Evolutionary conservation across 1,284 basidiomycete species (phyloP).

Genomic region (Lignosus rhinocerotis): DNA sequence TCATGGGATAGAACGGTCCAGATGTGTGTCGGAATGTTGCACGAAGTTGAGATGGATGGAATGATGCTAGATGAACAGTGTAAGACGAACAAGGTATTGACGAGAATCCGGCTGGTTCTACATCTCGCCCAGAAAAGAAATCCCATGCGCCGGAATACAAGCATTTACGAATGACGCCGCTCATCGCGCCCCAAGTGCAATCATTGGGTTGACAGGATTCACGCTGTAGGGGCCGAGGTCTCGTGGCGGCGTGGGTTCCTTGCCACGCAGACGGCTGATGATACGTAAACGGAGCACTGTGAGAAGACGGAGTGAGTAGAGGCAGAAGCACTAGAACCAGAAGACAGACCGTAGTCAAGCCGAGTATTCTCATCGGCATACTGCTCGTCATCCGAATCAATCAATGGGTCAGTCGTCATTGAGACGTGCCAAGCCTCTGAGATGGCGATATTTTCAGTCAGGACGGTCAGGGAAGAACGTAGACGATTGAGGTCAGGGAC

Average conservation of each 20-base stretch:
- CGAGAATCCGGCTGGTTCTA: background rate
- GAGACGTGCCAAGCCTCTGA: conserved; percentile 61
- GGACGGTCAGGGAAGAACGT: background rate
- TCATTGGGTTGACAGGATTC: conserved; percentile 10
- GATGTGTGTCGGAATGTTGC: background rate
- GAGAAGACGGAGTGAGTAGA: conserved; percentile 4
- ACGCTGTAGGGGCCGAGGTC: conserved; percentile 20
- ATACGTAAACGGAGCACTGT: conserved; percentile 58
- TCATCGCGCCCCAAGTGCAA: conserved; percentile 18
- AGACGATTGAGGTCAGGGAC: background rate
- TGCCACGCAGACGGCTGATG: conserved; percentile 54
- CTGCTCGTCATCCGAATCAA: conserved; percentile 62
- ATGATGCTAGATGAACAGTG: background rate
- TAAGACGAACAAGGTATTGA: background rate
- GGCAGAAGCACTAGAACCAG: conserved; percentile 5
- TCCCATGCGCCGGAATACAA: background rate
- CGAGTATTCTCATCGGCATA: conserved; percentile 53
- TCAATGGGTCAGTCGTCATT: conserved; percentile 49
- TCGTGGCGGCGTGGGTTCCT: conserved; percentile 47
- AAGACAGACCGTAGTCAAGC: conserved; percentile 51
- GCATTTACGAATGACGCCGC: conserved; percentile 1
- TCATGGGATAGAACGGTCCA: background rate
- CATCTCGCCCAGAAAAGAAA: background rate
- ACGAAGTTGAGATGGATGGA: background rate
- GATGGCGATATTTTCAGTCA: conserved; percentile 6